Evolutionary conservation across 179 eudicot genomes (phyloP).

Genomic region (Drosera spatulata): DNA sequence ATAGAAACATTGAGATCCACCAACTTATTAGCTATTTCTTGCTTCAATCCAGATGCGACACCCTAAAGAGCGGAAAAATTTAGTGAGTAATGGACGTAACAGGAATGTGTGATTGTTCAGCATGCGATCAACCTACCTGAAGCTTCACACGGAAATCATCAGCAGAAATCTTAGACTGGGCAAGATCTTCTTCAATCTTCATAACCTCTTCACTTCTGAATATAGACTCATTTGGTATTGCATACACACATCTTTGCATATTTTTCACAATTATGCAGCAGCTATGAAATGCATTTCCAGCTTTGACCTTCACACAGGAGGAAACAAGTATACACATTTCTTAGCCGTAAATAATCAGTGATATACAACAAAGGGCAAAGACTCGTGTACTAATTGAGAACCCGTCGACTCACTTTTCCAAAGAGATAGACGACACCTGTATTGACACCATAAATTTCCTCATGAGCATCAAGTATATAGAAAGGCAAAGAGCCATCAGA

Average conservation of each 20-base stretch:
- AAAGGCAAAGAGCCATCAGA: slow-evolving; percentile 78
- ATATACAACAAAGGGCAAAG: too few species aligned
- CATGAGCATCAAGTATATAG: slow-evolving; percentile 78
- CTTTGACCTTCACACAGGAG: slow-evolving; percentile 71
- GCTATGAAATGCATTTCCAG: slow-evolving; percentile 62
- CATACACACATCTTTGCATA: slow-evolving; percentile 89
- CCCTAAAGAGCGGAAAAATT: slow-evolving; percentile 49
- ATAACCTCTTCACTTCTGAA: slow-evolving; percentile 40
- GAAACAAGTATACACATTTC: too few species aligned
- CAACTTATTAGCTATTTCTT: slow-evolving; percentile 44
- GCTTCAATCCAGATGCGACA: slow-evolving; percentile 68
- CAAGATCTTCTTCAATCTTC: slow-evolving; percentile 54
- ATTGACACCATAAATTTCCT: slow-evolving; percentile 62
- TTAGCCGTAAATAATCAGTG: too few species aligned
- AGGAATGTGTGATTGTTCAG: background rate
- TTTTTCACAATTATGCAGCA: slow-evolving; percentile 87
- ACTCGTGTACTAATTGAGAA: background rate
- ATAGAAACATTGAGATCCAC: slow-evolving; percentile 63
- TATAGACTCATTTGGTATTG: slow-evolving; percentile 51
- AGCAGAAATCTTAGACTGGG: slow-evolving; percentile 45
- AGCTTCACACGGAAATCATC: slow-evolving; percentile 45
- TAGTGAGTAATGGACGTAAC: slow-evolving; percentile 7
- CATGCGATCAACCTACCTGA: slow-evolving; percentile 37
- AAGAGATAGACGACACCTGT: slow-evolving; percentile 72
- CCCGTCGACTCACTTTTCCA: slow-evolving; percentile 64